These are phyloP conservation scores for Globisporangium cylindrosporum DNA, from an alignment of 352 stramenopile genomes.

Conservation along the genomic window DNA sequence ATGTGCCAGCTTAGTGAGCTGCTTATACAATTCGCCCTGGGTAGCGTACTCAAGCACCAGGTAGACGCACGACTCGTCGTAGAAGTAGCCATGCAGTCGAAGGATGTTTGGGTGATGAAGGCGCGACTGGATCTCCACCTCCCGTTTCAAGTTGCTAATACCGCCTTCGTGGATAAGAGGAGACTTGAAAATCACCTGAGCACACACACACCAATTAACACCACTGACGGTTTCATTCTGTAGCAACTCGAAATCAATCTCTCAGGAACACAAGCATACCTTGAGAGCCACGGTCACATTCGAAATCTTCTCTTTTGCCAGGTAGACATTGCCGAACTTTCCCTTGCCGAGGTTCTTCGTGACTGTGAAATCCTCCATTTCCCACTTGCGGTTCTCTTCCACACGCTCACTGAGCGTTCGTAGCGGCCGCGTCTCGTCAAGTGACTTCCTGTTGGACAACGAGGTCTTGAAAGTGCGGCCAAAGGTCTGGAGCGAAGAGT, in stretches of 20 bases:
- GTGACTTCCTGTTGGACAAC: slow-evolving; percentile 32
- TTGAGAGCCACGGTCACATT: slow-evolving; percentile 76
- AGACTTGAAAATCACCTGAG: slow-evolving; percentile 68
- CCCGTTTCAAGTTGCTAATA: slow-evolving; percentile 65
- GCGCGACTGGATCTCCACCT: slow-evolving; percentile 82
- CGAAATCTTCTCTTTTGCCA: slow-evolving; percentile 67
- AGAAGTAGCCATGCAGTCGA: slow-evolving; percentile 81
- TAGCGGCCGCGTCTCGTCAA: slow-evolving; percentile 37
- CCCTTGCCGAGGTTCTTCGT: slow-evolving; percentile 80
- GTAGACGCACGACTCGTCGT: slow-evolving; percentile 80
- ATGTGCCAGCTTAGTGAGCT: slow-evolving; percentile 49
- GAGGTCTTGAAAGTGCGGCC: slow-evolving; percentile 18
- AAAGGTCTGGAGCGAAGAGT: slow-evolving; percentile 19
- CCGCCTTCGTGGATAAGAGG: slow-evolving; percentile 53
- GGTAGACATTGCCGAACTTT: slow-evolving; percentile 86
- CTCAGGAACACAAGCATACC: slow-evolving; percentile 27
- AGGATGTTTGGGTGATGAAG: slow-evolving; percentile 77
- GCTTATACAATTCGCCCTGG: slow-evolving; percentile 81
- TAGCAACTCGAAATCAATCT: not conserved
- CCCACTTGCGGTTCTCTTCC: slow-evolving; percentile 55
- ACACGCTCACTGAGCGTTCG: slow-evolving; percentile 49
- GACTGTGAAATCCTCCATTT: slow-evolving; percentile 75
- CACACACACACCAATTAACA: not conserved
- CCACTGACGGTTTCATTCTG: not conserved
- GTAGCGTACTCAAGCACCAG: slow-evolving; percentile 82